Evolutionary conservation across 1,284 basidiomycete species (phyloP).

Genomic region (Phenoliferia sp.): DNA sequence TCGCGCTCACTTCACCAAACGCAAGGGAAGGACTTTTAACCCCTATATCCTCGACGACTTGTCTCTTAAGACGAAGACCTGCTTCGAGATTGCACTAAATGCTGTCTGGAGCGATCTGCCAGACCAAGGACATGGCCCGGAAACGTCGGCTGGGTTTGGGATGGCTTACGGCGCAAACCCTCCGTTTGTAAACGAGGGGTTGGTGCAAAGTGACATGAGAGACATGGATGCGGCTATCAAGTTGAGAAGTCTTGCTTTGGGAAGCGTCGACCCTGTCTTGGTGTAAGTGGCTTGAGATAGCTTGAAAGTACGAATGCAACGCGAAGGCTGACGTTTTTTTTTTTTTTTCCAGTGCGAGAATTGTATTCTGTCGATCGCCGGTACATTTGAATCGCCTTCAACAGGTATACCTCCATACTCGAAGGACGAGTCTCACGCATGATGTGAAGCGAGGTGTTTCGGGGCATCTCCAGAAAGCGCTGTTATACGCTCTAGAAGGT

Average conservation of each 20-base stretch:
- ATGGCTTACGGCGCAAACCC: not conserved
- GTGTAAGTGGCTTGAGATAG: too few species aligned
- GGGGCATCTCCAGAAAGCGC: conserved; percentile 39
- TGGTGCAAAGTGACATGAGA: not conserved
- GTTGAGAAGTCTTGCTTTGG: not conserved
- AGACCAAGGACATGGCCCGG: not conserved
- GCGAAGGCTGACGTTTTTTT: too few species aligned
- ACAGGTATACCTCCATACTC: conserved; percentile 35
- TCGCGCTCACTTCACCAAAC: conserved; percentile 34
- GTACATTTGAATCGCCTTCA: conserved; percentile 39
- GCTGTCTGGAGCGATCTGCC: not conserved
- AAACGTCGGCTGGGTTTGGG: not conserved
- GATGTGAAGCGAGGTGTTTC: conserved; percentile 38
- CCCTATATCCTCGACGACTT: not conserved
- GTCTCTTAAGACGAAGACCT: conserved; percentile 30
- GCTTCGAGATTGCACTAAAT: conserved; percentile 27
- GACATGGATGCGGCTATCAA: not conserved
- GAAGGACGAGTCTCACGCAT: conserved; percentile 31
- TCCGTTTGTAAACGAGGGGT: not conserved
- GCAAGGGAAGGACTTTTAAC: not conserved
- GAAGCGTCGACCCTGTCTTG: not conserved
- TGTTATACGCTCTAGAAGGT: conserved; percentile 39
- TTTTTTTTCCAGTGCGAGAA: conserved; percentile 3
- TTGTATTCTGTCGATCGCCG: conserved; percentile 38
- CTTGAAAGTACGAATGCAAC: not conserved